Evolutionary conservation across 2,329 filamentous ascomycete genomes (phyloP).

Genomic region (Bertia moriformis): DNA sequence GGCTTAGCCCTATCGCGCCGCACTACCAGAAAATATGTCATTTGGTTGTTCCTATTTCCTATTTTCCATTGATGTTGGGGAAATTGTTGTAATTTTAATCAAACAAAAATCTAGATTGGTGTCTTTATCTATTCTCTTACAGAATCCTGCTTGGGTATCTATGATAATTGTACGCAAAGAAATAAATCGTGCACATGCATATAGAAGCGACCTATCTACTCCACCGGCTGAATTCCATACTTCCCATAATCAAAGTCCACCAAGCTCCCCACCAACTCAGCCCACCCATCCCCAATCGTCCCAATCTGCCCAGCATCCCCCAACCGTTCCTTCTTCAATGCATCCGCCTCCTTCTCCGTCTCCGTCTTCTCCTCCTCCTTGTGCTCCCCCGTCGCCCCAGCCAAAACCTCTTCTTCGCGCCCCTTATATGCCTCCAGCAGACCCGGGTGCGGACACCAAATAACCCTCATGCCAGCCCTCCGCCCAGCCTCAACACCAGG

Average conservation of each 20-base stretch:
- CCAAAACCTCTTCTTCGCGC: conserved; percentile 12
- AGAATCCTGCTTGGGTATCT: too few species aligned
- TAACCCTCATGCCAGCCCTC: conserved; percentile 58
- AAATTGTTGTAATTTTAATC: too few species aligned
- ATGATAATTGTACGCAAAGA: too few species aligned
- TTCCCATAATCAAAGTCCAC: conserved; percentile 20
- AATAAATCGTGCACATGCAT: too few species aligned
- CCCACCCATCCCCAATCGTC: conserved; percentile 20
- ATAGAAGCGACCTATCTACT: too few species aligned
- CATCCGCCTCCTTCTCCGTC: not conserved
- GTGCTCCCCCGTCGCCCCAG: conserved; percentile 10
- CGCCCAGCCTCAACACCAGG: conserved; percentile 57
- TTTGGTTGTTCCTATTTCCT: too few species aligned
- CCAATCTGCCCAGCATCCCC: conserved; percentile 17
- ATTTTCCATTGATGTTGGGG: too few species aligned
- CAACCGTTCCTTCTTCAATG: conserved; percentile 7
- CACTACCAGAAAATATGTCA: too few species aligned
- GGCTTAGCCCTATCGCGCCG: too few species aligned
- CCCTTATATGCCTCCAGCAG: conserved; percentile 22
- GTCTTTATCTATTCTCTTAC: too few species aligned
- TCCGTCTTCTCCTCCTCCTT: not conserved
- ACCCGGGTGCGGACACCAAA: conserved; percentile 56
- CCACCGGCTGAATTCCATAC: conserved; percentile 14
- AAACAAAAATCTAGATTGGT: too few species aligned
- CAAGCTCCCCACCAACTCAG: conserved; percentile 15